Base-by-base conservation (phyloP, 352 stramenopile genomes). In the Globisporangium barbulae region DNA sequence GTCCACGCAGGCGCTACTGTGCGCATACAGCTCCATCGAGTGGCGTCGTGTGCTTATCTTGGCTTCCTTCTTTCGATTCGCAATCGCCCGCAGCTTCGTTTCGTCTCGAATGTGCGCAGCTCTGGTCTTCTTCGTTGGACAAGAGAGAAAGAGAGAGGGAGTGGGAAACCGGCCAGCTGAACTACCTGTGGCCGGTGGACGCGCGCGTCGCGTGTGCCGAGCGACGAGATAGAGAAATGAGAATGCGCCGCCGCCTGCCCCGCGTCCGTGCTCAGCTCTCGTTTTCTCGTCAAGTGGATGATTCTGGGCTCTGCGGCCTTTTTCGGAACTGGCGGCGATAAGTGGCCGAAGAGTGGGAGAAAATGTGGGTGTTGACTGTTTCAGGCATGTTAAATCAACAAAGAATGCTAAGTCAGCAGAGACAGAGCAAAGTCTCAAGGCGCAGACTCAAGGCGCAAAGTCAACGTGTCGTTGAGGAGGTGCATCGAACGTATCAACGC, bases 1-100 rank as follows among this genome's bases (percentile, higher is more conserved):
- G n/a, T 63, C 58, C 22, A 56, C 44, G 15, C 50, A 65, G 19
- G 58, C 58, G 19, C 58, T 53, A 25, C 49, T 59, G 37, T 65
- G 60, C 28, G 39, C 39, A 22, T 53, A 57, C 33, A 64, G 59
- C 47, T 48, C 35, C 58, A 63, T 63, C 7, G 44, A 63, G 3
- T 52, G 30, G 31, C 22, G 52, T 41, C 50, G 28, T 21, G 41
- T 47, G 41, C 6, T 17, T 41, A 41, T 41, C 35, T 41, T 41
- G 35, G 35, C 35, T 41, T 12, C 35, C 28, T 25, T 55, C 15
- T 25, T 39, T 55, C 19, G 35, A 22, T 15, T n/a, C n/a, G n/a
- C n/a, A n/a, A n/a, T 54, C 25, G 37, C 37, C 9, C 35, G 35
- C 35, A 12, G 35, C 5, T 41, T 41, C 8, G 8, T 41, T 9